phyloP scores from a whole-genome alignment of 2,329 filamentous ascomycete species.

The Endoconidiophora laricicola region DNA sequence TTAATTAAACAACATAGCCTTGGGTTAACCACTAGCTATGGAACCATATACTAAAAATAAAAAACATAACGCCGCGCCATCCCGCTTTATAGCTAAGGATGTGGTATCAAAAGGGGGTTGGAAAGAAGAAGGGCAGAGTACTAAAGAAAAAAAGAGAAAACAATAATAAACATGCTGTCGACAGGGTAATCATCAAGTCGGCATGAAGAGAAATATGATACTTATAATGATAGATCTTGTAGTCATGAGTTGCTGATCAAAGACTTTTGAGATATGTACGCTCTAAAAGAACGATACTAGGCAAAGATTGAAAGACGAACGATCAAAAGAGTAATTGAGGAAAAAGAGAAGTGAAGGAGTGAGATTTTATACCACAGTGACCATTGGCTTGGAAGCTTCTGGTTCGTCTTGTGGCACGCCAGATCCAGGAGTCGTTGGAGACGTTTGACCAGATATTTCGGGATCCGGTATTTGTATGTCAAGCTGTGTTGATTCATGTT shows the following conservation, averaged over 20 bases:
- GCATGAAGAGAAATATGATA: too few species aligned
- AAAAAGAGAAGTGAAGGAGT: background rate
- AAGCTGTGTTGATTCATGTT: conserved; percentile 30
- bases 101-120: background rate
- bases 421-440: conserved; percentile 24
- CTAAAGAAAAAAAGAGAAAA: background rate
- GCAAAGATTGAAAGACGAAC: background rate
- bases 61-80: too few species aligned
- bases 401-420: conserved; percentile 1
- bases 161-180: background rate
- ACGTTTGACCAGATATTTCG: conserved; percentile 42
- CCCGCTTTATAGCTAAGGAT: background rate
- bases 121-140: background rate
- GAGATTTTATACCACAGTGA: too few species aligned
- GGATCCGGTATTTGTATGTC: conserved; percentile 72
- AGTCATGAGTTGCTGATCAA: too few species aligned
- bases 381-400: background rate
- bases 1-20: too few species aligned
- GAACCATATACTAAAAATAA: too few species aligned
- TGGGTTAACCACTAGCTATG: background rate
- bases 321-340: background rate
- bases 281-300: too few species aligned
- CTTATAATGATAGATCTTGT: too few species aligned
- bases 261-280: too few species aligned
- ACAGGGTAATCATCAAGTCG: background rate